phyloP scores from a whole-genome alignment of 495 filamentous ascomycete species.

The Aspergillus biplanus region DNA sequence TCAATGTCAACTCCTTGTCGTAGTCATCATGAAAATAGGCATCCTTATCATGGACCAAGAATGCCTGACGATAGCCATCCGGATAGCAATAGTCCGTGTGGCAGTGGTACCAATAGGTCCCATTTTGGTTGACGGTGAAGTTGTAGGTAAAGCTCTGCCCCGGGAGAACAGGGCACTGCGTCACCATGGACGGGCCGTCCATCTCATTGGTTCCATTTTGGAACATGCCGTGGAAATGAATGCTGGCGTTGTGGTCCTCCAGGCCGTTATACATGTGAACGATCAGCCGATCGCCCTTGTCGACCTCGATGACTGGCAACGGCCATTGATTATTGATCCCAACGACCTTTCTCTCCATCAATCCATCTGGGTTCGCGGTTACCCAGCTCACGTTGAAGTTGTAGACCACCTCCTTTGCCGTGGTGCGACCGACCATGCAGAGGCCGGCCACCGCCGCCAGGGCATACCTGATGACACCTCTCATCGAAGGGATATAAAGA shows the following conservation, averaged over 20 bases:
- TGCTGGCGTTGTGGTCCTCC: conserved; percentile 66
- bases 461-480: not conserved
- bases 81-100: conserved; percentile 72
- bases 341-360: conserved; percentile 66
- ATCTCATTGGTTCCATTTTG: conserved; percentile 70
- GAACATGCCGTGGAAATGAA: conserved; percentile 84
- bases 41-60: conserved; percentile 71
- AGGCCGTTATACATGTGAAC: conserved; percentile 75
- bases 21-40: conserved; percentile 63
- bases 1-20: conserved; percentile 67
- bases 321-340: conserved; percentile 86
- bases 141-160: conserved; percentile 72
- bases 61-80: conserved; percentile 71
- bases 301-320: conserved; percentile 66
- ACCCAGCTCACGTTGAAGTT: conserved; percentile 85
- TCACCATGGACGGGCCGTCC: conserved; percentile 72
- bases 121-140: conserved; percentile 76
- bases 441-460: conserved; percentile 5
- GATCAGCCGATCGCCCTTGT: conserved; percentile 71
- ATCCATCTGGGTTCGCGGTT: conserved; percentile 76
- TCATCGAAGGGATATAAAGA: not conserved
- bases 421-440: conserved; percentile 13
- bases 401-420: conserved; percentile 68
- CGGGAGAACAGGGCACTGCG: conserved; percentile 69
- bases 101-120: conserved; percentile 86